phyloP scores from a whole-genome alignment of 2,329 filamentous ascomycete species.

The Escovopsis weberi region DNA sequence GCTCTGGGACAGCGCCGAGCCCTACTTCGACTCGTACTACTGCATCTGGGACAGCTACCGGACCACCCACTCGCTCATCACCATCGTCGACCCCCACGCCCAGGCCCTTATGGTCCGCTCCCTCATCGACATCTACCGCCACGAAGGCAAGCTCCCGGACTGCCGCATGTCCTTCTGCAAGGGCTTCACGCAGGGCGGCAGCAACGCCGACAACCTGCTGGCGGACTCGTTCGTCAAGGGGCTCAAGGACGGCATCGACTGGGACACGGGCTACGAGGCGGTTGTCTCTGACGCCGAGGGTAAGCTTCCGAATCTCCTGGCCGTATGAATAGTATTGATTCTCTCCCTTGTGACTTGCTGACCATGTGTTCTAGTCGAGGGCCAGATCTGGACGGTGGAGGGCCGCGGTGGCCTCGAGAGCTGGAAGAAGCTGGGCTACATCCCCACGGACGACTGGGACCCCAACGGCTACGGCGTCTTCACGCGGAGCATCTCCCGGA shows the following conservation, averaged over 20 bases:
- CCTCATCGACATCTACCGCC: conserved; percentile 56
- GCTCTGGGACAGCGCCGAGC: conserved; percentile 54
- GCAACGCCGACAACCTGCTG: conserved; percentile 59
- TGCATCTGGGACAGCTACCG: conserved; percentile 64
- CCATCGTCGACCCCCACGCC: conserved; percentile 51
- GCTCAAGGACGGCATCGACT: conserved; percentile 48
- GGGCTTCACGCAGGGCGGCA: conserved; percentile 63
- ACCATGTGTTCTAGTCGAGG: conserved; percentile 20
- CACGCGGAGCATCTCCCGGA: conserved; percentile 57
- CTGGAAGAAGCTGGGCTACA: conserved; percentile 60
- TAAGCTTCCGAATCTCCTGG: conserved; percentile 10
- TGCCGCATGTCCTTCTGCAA: conserved; percentile 67
- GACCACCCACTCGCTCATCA: conserved; percentile 56
- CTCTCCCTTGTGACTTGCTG: neutral
- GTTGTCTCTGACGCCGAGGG: conserved; percentile 57
- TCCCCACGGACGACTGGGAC: conserved; percentile 56
- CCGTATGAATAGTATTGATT: too few species aligned
- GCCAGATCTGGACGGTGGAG: conserved; percentile 50
- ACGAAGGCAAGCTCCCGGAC: conserved; percentile 57
- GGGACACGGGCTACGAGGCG: conserved; percentile 57
- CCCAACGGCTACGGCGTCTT: conserved; percentile 46
- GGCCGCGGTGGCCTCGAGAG: conserved; percentile 56
- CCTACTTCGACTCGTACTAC: conserved; percentile 57
- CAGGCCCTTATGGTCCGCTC: conserved; percentile 57
- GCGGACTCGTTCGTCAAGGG: conserved; percentile 60